A percentile compares a stretch with the other conserved stretches of the same genome.
These are phyloP conservation scores for Gomphus bonarii DNA, from an alignment of 1,284 basidiomycete genomes.

Conservation along the genomic window DNA sequence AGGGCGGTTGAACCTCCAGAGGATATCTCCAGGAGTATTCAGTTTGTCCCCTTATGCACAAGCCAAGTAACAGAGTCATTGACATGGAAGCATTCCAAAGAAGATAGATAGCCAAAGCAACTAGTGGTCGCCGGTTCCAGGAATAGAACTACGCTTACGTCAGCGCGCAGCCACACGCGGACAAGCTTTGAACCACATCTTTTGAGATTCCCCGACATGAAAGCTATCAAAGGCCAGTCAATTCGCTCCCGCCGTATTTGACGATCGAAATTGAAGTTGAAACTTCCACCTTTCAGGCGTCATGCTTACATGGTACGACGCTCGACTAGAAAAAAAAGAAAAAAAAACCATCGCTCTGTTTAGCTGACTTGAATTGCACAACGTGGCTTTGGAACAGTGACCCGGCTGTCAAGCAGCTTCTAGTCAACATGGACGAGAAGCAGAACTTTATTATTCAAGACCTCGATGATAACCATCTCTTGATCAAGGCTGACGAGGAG, in stretches of 20 bases:
- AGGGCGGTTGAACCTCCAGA: no score
- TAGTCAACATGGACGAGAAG: conserved; percentile 74
- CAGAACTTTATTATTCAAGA: conserved; percentile 79
- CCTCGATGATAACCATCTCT: conserved; percentile 74
- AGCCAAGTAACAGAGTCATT: no score
- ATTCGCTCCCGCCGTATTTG: not conserved
- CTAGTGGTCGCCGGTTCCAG: no score
- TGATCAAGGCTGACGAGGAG: conserved; percentile 76
- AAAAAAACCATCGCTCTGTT: not conserved
- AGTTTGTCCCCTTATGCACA: no score
- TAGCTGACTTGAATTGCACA: not conserved
- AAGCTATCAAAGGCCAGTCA: conserved; percentile 51
- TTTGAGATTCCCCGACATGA: no score
- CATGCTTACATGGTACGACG: conserved; percentile 62
- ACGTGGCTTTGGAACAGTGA: conserved; percentile 40
- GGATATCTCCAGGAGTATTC: no score
- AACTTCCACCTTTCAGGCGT: conserved; percentile 34
- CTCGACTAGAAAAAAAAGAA: not conserved
- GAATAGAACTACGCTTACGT: no score
- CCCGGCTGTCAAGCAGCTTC: conserved; percentile 84
- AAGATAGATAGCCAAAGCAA: no score
- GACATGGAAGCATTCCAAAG: no score
- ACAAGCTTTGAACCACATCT: no score
- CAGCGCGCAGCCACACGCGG: no score
- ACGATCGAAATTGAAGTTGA: conserved; percentile 2